Evolutionary conservation across 176 grass and related monocot species (phyloP).

Genomic region (Echinochloa phyllopogon): DNA sequence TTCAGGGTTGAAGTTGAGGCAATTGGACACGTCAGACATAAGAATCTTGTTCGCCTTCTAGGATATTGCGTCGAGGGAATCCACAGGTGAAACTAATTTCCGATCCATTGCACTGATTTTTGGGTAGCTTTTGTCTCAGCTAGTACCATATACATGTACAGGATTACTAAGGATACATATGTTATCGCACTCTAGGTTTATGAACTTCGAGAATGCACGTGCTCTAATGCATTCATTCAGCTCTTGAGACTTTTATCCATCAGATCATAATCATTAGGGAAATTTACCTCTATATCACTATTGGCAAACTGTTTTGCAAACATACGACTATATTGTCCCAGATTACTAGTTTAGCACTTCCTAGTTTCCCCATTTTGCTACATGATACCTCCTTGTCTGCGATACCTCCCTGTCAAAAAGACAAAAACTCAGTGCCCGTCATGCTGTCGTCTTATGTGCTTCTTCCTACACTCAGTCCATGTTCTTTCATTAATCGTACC

Average conservation of each 20-base stretch:
- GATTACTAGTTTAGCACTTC: neutral
- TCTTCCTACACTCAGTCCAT: neutral
- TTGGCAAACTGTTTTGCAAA: neutral
- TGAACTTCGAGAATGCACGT: neutral
- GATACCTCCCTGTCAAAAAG: neutral
- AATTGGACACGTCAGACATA: constrained; percentile 37
- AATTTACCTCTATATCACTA: neutral
- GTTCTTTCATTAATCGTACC: neutral
- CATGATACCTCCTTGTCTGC: too few species aligned
- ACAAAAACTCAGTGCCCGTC: neutral
- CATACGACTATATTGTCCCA: neutral
- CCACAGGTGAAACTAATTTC: constrained; percentile 40
- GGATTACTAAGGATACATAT: neutral
- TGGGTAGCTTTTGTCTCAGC: neutral
- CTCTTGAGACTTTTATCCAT: neutral
- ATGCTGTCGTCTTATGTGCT: neutral
- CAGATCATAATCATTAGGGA: neutral
- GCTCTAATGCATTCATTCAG: neutral
- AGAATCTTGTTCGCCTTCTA: constrained; percentile 46
- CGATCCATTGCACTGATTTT: neutral
- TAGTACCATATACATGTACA: neutral
- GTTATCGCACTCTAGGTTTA: neutral
- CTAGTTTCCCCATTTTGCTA: neutral
- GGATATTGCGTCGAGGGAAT: constrained; percentile 56
- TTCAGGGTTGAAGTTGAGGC: constrained; percentile 47